phyloP scores from a whole-genome alignment of 2,329 filamentous ascomycete genomes.

The Plenodomus tracheiphilus region DNA sequence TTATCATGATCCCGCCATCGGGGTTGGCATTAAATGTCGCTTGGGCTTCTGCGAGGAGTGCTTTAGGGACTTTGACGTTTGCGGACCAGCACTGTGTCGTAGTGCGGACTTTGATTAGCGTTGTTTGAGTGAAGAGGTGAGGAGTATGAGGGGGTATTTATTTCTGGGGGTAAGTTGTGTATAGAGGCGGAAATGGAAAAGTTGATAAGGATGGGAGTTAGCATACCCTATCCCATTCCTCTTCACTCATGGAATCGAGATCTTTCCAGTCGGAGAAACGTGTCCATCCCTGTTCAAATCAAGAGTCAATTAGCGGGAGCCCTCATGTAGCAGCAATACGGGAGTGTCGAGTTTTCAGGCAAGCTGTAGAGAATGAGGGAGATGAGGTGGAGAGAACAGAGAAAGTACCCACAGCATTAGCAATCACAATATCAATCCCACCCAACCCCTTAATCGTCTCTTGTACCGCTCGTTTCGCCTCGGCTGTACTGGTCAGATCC shows the following conservation, averaged over 20 bases:
- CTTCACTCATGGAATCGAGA: constrained; percentile 61
- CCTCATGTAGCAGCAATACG: too few relatives aligned
- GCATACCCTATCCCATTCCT: constrained; percentile 61
- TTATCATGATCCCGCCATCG: constrained; percentile 65
- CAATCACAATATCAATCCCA: constrained; percentile 75
- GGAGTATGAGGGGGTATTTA: too few relatives aligned
- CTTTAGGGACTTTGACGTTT: constrained; percentile 59
- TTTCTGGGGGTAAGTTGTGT: too few relatives aligned
- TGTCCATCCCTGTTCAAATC: constrained; percentile 64
- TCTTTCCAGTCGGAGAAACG: constrained; percentile 61
- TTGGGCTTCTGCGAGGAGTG: constrained; percentile 60
- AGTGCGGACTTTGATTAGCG: too few relatives aligned
- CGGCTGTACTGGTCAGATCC: constrained; percentile 64
- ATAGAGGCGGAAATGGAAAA: too few relatives aligned
- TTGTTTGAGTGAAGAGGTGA: too few relatives aligned
- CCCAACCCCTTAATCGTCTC: constrained; percentile 64
- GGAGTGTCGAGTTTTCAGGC: too few relatives aligned
- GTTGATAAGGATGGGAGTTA: too few relatives aligned
- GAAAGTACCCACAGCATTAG: constrained; percentile 61
- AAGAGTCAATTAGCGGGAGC: too few relatives aligned
- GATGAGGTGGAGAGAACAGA: neutral
- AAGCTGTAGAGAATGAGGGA: neutral
- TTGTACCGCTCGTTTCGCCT: constrained; percentile 63
- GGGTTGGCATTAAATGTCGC: constrained; percentile 63
- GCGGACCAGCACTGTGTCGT: constrained; percentile 63